Evolutionary conservation across 306 rosid species (phyloP), one percentile per base, ranked within the genome.

Genomic region (Hippophae tibetana): DNA sequence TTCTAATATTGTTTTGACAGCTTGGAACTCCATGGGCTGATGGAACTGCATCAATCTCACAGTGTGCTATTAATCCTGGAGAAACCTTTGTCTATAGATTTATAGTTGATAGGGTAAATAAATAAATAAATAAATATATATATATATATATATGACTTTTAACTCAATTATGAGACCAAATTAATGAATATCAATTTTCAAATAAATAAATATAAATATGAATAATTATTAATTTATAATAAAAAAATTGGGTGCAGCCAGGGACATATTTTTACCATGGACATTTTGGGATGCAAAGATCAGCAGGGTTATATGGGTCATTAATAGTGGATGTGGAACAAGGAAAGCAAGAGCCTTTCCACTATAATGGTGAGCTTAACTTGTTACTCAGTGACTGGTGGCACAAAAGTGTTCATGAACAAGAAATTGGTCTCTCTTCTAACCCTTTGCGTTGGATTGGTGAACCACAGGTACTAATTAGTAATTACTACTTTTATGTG

Each of bases 241-340:
- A 0, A 31, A 31, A 31, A 31, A 31, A 18, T 44, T 12, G 60
- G 73, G 61, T 73, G 71, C 67, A 85, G 97, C 61, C 95, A 3
- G 97, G 97, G 6, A 90, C 97, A 58, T 84, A 71, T 51, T 90
- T 86, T 64, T 90, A 90, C 62, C 97, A 90, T 58, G 97, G 97
- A 6, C 97, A 86, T 72, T 64, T 57, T 6, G 95, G 97, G 10
- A 86, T 90, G 97, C 95, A 90, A 43, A 84, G 94, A 72, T 69
- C 92, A 2, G 96, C 96, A 1, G 97, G 97, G 18, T 58, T 90
- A 49, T 90, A 90, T 77, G 97, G 97, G 26, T 85, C 97, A 7
- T 42, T 90, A 6, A 79, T 90, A 57, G 97, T 90, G 26, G 87
- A 83, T 52, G 73, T 81, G 14, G 72, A 74, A 54, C 62, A 76